These are phyloP conservation scores for Entophlyctis luteolus DNA, from an alignment of 192 early-diverging fungal species.

Conservation along the genomic window DNA sequence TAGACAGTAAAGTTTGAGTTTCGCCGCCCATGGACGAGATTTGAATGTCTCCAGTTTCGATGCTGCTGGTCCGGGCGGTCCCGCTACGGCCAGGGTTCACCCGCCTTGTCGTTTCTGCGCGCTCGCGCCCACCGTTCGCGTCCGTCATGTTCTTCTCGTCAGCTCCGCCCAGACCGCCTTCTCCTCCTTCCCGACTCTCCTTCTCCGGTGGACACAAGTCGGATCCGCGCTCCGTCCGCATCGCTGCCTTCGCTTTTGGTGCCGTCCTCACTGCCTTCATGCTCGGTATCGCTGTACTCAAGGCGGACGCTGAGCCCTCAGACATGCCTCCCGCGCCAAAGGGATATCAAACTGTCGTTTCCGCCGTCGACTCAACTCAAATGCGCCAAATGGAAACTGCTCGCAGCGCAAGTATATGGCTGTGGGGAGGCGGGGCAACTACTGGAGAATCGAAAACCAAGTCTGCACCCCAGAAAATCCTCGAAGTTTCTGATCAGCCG, in stretches of 20 bases:
- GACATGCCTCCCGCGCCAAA: background rate
- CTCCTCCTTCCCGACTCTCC: background rate
- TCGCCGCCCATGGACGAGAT: too few species aligned
- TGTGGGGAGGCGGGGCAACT: slow-evolving; percentile 15
- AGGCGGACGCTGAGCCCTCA: slow-evolving; percentile 5
- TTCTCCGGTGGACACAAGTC: too few species aligned
- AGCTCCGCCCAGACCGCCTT: background rate
- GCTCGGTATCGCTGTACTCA: slow-evolving; percentile 6
- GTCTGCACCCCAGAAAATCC: background rate
- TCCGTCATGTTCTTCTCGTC: too few species aligned
- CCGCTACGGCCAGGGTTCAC: too few species aligned
- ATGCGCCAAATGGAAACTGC: slow-evolving; percentile 3
- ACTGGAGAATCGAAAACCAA: background rate
- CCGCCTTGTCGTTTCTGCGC: too few species aligned
- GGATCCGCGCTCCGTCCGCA: background rate
- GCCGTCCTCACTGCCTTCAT: background rate
- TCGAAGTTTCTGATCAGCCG: background rate
- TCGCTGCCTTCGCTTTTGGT: background rate
- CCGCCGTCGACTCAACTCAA: background rate
- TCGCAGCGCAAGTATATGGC: background rate
- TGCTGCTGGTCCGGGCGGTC: too few species aligned
- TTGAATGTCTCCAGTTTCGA: too few species aligned
- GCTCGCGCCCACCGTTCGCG: too few species aligned
- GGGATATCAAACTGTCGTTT: background rate
- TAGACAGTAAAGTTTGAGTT: too few species aligned